Evolutionary conservation across 73 alveolate species (phyloP).

Genomic region (Paramecium tetraurelia): DNA sequence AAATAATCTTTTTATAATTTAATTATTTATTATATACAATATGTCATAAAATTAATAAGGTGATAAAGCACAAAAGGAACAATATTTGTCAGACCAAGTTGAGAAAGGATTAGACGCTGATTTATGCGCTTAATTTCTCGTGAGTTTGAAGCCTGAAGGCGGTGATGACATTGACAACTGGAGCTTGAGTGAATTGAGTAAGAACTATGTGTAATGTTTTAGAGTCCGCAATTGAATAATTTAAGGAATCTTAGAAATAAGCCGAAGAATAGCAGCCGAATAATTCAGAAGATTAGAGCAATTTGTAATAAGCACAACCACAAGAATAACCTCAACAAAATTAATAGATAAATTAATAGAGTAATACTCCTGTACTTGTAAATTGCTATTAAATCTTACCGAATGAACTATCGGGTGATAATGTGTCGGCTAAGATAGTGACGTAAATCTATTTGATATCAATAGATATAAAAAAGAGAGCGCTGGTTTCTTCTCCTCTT

Average conservation of each 20-base stretch:
- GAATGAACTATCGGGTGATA: conserved; percentile 20
- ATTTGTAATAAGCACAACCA: neutral
- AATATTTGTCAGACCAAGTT: neutral
- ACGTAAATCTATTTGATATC: neutral
- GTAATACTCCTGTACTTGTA: neutral
- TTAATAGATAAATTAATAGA: neutral
- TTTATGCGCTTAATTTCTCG: neutral
- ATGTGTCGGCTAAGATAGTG: neutral
- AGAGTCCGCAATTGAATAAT: neutral
- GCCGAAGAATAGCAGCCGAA: neutral
- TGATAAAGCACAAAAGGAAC: neutral
- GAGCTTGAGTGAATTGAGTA: conserved; percentile 10
- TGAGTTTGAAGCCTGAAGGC: neutral
- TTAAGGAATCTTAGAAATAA: neutral
- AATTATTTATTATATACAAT: neutral
- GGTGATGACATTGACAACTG: conserved; percentile 38
- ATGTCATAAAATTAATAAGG: neutral
- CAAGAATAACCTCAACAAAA: neutral
- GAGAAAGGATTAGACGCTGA: conserved; percentile 39
- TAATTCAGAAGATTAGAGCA: neutral
- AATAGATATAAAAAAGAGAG: conserved; percentile 7
- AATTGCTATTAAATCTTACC: neutral
- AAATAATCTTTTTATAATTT: neutral
- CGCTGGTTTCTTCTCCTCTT: conserved; percentile 33
- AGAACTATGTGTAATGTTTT: neutral